These are phyloP conservation scores for Picocystis sp. DNA, from an alignment of 163 green algal species.

Conservation along the genomic window DNA sequence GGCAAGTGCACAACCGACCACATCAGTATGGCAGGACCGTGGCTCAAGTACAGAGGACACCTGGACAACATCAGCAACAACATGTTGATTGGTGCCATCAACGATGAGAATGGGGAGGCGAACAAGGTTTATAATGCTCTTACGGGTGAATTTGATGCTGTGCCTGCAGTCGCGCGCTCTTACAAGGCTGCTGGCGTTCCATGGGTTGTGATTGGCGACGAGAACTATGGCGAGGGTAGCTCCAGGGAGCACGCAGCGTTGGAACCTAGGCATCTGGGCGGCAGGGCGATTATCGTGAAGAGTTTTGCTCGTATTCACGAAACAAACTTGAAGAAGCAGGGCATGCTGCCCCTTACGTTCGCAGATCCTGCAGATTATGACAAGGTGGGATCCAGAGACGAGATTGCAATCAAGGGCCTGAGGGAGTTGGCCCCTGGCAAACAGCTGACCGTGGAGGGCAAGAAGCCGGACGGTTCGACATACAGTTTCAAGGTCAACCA, in stretches of 20 bases:
- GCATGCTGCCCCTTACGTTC: slow-evolving; percentile 80
- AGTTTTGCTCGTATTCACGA: slow-evolving; percentile 93
- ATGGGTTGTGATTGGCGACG: slow-evolving; percentile 8
- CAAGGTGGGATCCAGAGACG: too few species aligned
- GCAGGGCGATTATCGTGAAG: slow-evolving; percentile 80
- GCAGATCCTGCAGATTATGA: slow-evolving; percentile 53
- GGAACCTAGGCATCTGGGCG: slow-evolving; percentile 4
- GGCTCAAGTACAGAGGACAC: slow-evolving; percentile 92
- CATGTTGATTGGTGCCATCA: slow-evolving; percentile 78
- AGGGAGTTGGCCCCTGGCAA: slow-evolving; percentile 51
- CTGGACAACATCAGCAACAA: slow-evolving; percentile 98
- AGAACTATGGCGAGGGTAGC: slow-evolving; percentile 8
- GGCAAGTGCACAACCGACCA: slow-evolving; percentile 98
- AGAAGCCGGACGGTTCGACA: slow-evolving; percentile 50
- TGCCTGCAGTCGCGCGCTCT: slow-evolving; percentile 2
- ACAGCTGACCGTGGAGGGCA: slow-evolving; percentile 32
- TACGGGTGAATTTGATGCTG: slow-evolving; percentile 15
- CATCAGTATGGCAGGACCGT: slow-evolving; percentile 92
- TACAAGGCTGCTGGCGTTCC: slow-evolving; percentile 1
- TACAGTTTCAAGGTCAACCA: slow-evolving; percentile 80
- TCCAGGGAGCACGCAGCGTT: slow-evolving; percentile 6
- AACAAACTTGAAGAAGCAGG: slow-evolving; percentile 84
- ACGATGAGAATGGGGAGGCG: slow-evolving; percentile 72
- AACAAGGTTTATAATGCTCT: slow-evolving; percentile 51
- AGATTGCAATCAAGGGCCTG: slow-evolving; percentile 50